These are phyloP conservation scores for Austroboletus niveus DNA, from an alignment of 1,284 basidiomycete species.

Conservation along the genomic window DNA sequence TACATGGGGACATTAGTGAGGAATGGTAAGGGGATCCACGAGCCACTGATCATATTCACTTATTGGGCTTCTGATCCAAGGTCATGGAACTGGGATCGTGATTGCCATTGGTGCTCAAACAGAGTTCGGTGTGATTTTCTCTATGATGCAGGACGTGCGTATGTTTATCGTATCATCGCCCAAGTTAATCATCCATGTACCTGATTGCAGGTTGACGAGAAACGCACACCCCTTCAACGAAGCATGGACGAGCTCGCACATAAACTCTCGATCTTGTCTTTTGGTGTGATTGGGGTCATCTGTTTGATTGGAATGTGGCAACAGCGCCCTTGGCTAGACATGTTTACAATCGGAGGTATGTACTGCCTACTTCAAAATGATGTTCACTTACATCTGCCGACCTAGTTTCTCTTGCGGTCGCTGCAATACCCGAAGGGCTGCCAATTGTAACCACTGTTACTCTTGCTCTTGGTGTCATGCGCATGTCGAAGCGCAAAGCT, in stretches of 20 bases:
- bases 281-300: conserved; percentile 91
- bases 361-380: conserved; percentile 3
- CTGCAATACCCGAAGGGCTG: conserved; percentile 95
- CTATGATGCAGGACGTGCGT: conserved; percentile 95
- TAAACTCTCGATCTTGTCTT: conserved; percentile 87
- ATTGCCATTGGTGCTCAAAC: conserved; percentile 88
- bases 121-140: conserved; percentile 96
- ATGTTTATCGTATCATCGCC: neutral
- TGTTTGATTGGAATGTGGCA: conserved; percentile 90
- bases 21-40: conserved; percentile 55
- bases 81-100: conserved; percentile 84
- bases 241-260: conserved; percentile 98
- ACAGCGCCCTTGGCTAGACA: conserved; percentile 89
- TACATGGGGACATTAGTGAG: conserved; percentile 98
- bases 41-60: neutral
- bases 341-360: conserved; percentile 97
- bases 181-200: neutral
- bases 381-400: conserved; percentile 7
- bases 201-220: conserved; percentile 76
- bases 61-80: conserved; percentile 35
- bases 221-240: conserved; percentile 89
- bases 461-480: conserved; percentile 87
- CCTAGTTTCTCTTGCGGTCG: conserved; percentile 91
- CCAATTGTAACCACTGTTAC: conserved; percentile 98
- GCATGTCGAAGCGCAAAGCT: conserved; percentile 93